These are phyloP conservation scores for Cupressus sempervirens DNA, from an alignment of 75 land plant genomes.

Conservation along the genomic window DNA sequence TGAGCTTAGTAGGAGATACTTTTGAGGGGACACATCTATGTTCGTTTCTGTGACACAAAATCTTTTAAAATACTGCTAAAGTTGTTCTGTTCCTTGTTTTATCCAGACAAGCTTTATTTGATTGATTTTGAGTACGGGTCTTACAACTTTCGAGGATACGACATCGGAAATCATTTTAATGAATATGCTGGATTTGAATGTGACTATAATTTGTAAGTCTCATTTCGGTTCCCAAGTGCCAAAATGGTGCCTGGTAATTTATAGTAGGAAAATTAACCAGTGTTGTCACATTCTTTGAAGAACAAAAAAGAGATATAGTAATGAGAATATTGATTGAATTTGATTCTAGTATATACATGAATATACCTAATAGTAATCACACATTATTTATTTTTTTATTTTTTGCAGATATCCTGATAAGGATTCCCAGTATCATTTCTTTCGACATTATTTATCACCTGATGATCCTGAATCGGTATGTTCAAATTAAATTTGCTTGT, in stretches of 20 bases:
- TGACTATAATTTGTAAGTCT: slow-evolving; percentile 84
- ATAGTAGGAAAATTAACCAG: not conserved
- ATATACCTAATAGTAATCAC: not conserved
- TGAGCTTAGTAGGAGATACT: not conserved
- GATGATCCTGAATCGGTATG: slow-evolving; percentile 71
- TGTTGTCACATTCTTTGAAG: not conserved
- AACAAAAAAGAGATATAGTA: not conserved
- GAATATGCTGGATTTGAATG: slow-evolving; percentile 98
- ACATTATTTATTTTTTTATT: not conserved
- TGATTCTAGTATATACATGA: slow-evolving; percentile 1
- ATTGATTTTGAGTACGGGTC: slow-evolving; percentile 99
- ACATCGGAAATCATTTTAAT: slow-evolving; percentile 96
- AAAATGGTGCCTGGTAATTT: not conserved
- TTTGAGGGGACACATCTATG: not conserved
- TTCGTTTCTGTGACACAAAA: not conserved
- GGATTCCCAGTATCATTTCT: slow-evolving; percentile 88
- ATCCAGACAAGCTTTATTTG: slow-evolving; percentile 71
- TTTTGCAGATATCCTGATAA: slow-evolving; percentile 76
- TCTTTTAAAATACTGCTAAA: not conserved
- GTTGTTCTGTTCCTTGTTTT: not conserved
- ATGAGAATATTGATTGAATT: not conserved
- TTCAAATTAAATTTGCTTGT: not conserved
- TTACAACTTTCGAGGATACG: slow-evolving; percentile 93
- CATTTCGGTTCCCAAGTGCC: slow-evolving; percentile 5
- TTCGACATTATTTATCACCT: slow-evolving; percentile 78